phyloP scores from a whole-genome alignment of 306 rosid genomes.

The Hippophae tibetana region DNA sequence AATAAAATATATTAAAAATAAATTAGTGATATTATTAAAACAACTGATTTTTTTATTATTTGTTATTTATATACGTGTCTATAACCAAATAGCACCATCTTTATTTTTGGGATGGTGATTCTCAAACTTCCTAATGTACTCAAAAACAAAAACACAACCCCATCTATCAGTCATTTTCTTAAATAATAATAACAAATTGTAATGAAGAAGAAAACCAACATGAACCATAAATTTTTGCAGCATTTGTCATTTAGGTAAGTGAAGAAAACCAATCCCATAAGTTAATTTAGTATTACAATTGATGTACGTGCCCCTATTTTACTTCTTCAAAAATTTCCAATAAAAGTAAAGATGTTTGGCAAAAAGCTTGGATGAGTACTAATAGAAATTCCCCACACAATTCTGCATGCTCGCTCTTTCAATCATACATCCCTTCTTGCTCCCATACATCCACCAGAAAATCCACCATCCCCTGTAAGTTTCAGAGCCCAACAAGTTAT shows the following conservation, averaged over 20 bases:
- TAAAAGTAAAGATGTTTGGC: conserved; percentile 19
- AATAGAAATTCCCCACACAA: conserved; percentile 12
- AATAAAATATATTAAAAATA: too few species aligned
- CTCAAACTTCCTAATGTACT: too few species aligned
- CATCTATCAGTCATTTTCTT: background rate
- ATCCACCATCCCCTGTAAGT: conserved; percentile 87
- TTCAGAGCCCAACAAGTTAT: conserved; percentile 4
- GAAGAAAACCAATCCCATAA: conserved; percentile 9
- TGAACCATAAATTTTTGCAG: conserved; percentile 6
- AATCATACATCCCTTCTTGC: conserved; percentile 85
- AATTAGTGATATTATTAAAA: too few species aligned
- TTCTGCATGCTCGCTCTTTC: conserved; percentile 23
- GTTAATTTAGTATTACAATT: conserved; percentile 8
- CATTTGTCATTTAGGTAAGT: conserved; percentile 1
- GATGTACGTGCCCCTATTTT: conserved; percentile 27
- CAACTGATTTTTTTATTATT: too few species aligned
- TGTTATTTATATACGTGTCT: too few species aligned
- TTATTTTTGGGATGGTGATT: too few species aligned
- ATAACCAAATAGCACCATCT: too few species aligned
- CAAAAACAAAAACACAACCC: too few species aligned
- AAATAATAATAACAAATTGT: background rate
- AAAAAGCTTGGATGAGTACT: conserved; percentile 27
- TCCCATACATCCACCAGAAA: conserved; percentile 94
- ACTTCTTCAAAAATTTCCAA: conserved; percentile 29
- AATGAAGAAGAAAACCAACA: background rate